Conservation (phyloP, 73 alveolate genomes). For the Paramecium sexaurelia region DNA sequence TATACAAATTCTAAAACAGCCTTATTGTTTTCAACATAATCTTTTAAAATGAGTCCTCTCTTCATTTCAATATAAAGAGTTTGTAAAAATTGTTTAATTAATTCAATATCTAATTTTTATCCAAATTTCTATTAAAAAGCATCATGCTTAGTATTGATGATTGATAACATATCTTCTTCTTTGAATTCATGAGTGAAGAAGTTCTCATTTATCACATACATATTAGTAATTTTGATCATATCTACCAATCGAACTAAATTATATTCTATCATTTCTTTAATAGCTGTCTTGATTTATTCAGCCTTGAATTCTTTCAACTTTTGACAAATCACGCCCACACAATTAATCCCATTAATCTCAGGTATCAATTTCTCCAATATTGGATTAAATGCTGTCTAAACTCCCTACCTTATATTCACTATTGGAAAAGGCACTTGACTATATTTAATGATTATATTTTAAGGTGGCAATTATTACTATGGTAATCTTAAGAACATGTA, state of each 20-base stretch:
- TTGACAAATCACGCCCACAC: constrained; percentile 38
- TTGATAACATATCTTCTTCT: neutral
- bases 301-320: neutral
- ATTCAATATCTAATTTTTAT: neutral
- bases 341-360: constrained; percentile 40
- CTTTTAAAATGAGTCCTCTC: constrained; percentile 32
- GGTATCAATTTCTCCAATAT: constrained; percentile 22
- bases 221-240: neutral
- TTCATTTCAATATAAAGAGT: neutral
- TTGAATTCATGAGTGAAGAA: neutral
- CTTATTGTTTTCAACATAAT: neutral
- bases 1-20: neutral
- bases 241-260: neutral
- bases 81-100: neutral
- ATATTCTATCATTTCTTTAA: constrained; percentile 13
- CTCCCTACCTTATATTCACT: neutral
- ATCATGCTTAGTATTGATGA: neutral
- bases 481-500: constrained; percentile 28
- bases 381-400: constrained; percentile 11
- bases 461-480: neutral
- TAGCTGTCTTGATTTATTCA: neutral
- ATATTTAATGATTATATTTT: neutral
- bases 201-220: constrained; percentile 19
- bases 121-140: neutral
- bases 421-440: constrained; percentile 33